Evolutionary conservation across 2,329 filamentous ascomycete genomes (phyloP), one percentile per base, ranked within the genome.

Genomic region (Neurospora sp.): DNA sequence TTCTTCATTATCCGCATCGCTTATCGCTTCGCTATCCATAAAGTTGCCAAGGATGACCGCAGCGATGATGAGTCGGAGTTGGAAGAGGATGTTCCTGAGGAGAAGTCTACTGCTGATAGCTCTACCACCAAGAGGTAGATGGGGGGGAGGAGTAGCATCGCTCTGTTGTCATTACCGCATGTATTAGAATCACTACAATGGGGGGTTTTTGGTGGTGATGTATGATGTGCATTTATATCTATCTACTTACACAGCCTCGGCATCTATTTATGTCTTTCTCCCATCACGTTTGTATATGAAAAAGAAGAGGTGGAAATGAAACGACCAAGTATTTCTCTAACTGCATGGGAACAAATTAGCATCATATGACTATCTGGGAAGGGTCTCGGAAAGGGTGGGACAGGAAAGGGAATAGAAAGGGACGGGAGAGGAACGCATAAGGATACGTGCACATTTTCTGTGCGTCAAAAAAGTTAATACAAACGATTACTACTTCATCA

Each of bases 1-100:
- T 92, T 89, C 80, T 88, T 90, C 79, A 93, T 95, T 75, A 78
- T 91, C 71, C 85, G 91, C 73, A 92, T 94, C 73, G 89, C 90
- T 66, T 92, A 89, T 75, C 85, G 91, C 71, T 91, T 92, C 74
- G 82, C 91, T 19, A 83, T 86, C 57, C 86, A 85, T 75, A 85
- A 86, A 68, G 83, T 84, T 23, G 85, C 85, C 40, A 86, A 89
- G 67, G 92, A 94, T 76, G 91, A 93, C 72, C 85, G 91, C 72
- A 92, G 90, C 71, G 90, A 92, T 67, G 88, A 91, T 75, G 89
- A 91, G 66, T 87, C 88, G 6, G 87, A 88, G 36, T 83, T 84
- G 70, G 77, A 80, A 67, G 78, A 79, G 41, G 71, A 76, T 6
- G 74, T 77, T 33, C 71, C 73, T n/a, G 70, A 76, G 67, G 73